Base-by-base conservation (phyloP, 2,329 filamentous ascomycete genomes). In the Pseudophaeomoniella oleicola region DNA sequence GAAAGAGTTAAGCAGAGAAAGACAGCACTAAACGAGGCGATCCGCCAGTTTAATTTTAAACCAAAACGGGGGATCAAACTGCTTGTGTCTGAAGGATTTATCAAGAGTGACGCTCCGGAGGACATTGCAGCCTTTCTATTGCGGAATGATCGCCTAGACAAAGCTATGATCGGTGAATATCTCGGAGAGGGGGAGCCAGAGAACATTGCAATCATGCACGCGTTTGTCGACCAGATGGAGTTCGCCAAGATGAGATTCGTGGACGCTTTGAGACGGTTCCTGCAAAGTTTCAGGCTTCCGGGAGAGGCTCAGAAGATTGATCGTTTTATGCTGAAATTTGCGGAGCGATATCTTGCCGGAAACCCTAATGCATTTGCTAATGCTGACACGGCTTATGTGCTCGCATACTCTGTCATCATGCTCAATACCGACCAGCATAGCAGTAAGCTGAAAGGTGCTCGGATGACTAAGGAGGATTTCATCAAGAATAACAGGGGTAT, bases 401-500 rank as follows among this genome's bases (percentile, higher is more conserved):
- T 98, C 27, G 80, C 86, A 0, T 98, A 98, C 59, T 96, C 88
- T 0, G 90, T 96, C 38, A 94, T 98, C 49, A 68, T 98, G 72
- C 65, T 98, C 36, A 98, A 98, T 56, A 94, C 87, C 1, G 90
- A 98, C 64, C 73, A 88, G 47, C 90, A 98, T 62, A 96, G 88
- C 56, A 70, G 66, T 45, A 94, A 94, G 55, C 72, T 98, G 49
- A 79, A 77, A 52, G 68, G 67, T 2, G 75, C 73, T 46, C 78
- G 86, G 37, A 98, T 98, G 90, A 92, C 80, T 16, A 86, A 86
- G 45, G 82, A 94, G 43, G 92, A 98, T 47, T 98, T 98, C 53
- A 94, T 98, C 65, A 94, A 93, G 66, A 98, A 98, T 61, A 98
- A 98, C 57, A 71, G 90, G 17, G 90, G 90, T 39, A 98, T 98